Conservation (phyloP, 768 basidiomycete genomes). For the Rhizopogon sp. region DNA sequence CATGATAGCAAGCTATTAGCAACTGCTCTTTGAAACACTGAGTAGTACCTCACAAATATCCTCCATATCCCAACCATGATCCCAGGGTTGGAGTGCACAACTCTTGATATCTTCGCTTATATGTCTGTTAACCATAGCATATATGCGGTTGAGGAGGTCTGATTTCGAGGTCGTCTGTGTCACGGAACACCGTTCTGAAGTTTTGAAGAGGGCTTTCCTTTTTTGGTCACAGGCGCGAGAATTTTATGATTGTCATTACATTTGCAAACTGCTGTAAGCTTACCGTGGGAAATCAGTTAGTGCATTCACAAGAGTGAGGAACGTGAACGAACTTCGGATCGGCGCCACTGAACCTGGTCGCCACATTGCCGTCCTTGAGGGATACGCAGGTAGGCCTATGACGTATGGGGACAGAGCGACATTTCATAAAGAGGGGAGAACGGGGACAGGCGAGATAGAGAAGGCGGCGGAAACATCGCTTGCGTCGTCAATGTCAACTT, state of each 20-base stretch:
- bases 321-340: slow-evolving; percentile 47
- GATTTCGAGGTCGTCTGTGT: no score
- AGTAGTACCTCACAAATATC: slow-evolving; percentile 17
- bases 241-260: no score
- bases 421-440: not conserved
- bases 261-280: slow-evolving; percentile 28
- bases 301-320: not conserved
- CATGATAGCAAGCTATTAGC: no score
- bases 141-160: no score
- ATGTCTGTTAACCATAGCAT: slow-evolving; percentile 14
- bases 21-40: slow-evolving; percentile 17
- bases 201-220: no score
- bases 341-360: slow-evolving; percentile 72
- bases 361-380: slow-evolving; percentile 57
- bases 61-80: slow-evolving; percentile 11
- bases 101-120: slow-evolving; percentile 26
- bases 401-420: not conserved
- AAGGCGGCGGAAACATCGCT: slow-evolving; percentile 62
- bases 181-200: no score
- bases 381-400: slow-evolving; percentile 82
- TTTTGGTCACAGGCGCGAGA: no score
- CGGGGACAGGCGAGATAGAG: slow-evolving; percentile 69
- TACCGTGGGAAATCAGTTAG: slow-evolving; percentile 34
- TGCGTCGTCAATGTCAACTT: slow-evolving; percentile 74
- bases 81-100: slow-evolving; percentile 16